A percentile compares a stretch with the other conserved stretches of the same genome.
These are phyloP conservation scores for Chamaenerion angustifolium DNA, from an alignment of 345 rosid genomes.

Conservation along the genomic window DNA sequence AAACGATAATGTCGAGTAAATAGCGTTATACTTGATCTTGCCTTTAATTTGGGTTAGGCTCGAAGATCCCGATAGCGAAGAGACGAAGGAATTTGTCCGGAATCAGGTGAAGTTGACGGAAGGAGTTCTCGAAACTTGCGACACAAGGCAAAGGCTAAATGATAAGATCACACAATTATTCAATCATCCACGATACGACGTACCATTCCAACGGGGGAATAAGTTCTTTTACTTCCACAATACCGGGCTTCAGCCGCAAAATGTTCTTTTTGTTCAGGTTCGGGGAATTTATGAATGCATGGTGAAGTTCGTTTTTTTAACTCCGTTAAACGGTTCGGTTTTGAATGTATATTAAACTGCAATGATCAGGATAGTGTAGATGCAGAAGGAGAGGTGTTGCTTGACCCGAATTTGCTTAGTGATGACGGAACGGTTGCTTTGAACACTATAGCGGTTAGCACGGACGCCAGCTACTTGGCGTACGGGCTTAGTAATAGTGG, in stretches of 20 bases:
- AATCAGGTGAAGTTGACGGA: slow-evolving; percentile 58
- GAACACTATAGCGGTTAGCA: slow-evolving; percentile 35
- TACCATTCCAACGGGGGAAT: slow-evolving; percentile 53
- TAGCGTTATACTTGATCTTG: background rate
- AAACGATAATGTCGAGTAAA: too few relatives aligned
- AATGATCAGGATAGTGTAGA: slow-evolving; percentile 79
- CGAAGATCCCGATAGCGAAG: slow-evolving; percentile 81
- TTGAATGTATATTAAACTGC: too few relatives aligned
- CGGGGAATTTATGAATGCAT: background rate
- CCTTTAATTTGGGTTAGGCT: slow-evolving; percentile 28
- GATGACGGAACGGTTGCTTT: slow-evolving; percentile 80
- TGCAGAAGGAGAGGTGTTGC: slow-evolving; percentile 60
- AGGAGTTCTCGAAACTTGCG: slow-evolving; percentile 46
- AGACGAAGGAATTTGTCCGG: slow-evolving; percentile 59
- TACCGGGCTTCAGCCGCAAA: slow-evolving; percentile 78
- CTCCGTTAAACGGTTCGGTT: too few relatives aligned
- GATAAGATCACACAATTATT: slow-evolving; percentile 46
- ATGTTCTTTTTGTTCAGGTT: slow-evolving; percentile 66
- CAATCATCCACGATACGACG: slow-evolving; percentile 73
- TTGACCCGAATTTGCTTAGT: slow-evolving; percentile 76
- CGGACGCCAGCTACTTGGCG: slow-evolving; percentile 68
- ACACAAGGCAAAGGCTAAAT: slow-evolving; percentile 38
- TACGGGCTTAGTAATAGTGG: slow-evolving; percentile 78
- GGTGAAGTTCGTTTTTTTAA: background rate
- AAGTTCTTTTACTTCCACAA: slow-evolving; percentile 75